Evolutionary conservation across 768 basidiomycete species (phyloP).

Genomic region (Suillus tomentosus): DNA sequence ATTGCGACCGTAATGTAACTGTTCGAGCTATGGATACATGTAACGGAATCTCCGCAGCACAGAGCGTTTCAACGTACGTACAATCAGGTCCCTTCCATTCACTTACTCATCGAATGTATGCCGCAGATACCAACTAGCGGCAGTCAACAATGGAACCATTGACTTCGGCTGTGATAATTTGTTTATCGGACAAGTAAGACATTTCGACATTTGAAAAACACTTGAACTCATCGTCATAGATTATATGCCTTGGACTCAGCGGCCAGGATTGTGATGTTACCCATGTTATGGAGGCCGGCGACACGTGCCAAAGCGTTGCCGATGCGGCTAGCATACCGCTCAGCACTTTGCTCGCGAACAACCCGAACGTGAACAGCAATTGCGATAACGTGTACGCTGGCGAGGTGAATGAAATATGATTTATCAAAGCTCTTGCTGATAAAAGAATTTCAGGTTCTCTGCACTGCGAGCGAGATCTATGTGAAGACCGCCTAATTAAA

Average conservation of each 20-base stretch:
- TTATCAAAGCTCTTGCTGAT: not conserved
- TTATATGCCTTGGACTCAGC: constrained; percentile 56
- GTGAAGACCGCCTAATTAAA: not conserved
- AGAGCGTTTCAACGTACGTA: constrained; percentile 50
- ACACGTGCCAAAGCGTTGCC: constrained; percentile 52
- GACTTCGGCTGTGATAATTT: constrained; percentile 60
- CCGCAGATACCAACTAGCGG: constrained; percentile 63
- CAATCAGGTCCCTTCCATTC: not conserved
- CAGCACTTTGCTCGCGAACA: constrained; percentile 57
- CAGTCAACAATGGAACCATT: constrained; percentile 50
- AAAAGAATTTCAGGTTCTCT: constrained; percentile 24
- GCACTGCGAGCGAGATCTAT: constrained; percentile 28
- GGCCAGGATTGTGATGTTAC: constrained; percentile 60
- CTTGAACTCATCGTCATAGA: constrained; percentile 24
- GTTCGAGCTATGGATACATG: constrained; percentile 56
- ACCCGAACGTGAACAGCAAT: constrained; percentile 57
- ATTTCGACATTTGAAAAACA: not conserved
- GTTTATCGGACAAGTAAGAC: constrained; percentile 44
- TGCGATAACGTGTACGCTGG: constrained; percentile 60
- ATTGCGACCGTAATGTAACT: constrained; percentile 55
- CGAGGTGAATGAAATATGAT: constrained; percentile 44
- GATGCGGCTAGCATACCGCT: constrained; percentile 42
- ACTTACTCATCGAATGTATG: constrained; percentile 17
- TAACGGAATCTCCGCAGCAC: constrained; percentile 50
- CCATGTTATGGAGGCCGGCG: constrained; percentile 47